phyloP scores from a whole-genome alignment of 2,329 filamentous ascomycete genomes.

The Byssothecium circinans region DNA sequence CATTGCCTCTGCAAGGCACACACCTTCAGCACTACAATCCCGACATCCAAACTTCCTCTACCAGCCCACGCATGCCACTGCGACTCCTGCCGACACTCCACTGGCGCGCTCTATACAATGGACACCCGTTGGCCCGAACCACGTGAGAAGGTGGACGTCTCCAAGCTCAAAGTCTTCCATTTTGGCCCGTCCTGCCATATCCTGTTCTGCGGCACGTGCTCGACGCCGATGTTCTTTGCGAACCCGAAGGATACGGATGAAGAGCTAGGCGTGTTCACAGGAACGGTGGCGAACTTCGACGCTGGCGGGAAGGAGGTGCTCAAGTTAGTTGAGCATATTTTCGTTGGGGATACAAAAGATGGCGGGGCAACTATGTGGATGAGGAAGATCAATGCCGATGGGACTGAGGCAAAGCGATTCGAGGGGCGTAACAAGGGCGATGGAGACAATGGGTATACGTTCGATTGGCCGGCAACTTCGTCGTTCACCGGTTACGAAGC shows the following conservation, averaged over 20 bases:
- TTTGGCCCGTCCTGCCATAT: slow-evolving; percentile 41
- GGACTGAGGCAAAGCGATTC: slow-evolving; percentile 27
- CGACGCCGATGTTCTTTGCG: slow-evolving; percentile 49
- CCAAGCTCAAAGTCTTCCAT: slow-evolving; percentile 41
- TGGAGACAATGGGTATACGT: slow-evolving; percentile 25
- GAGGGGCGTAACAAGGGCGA: slow-evolving; percentile 13
- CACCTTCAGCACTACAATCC: slow-evolving; percentile 43
- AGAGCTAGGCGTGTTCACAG: slow-evolving; percentile 44
- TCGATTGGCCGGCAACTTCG: slow-evolving; percentile 32
- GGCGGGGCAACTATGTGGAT: slow-evolving; percentile 56
- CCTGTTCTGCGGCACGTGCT: slow-evolving; percentile 51
- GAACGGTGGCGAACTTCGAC: slow-evolving; percentile 39
- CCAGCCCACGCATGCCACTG: slow-evolving; percentile 52
- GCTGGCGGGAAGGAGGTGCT: slow-evolving; percentile 26
- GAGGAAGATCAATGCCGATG: slow-evolving; percentile 39
- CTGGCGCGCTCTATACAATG: slow-evolving; percentile 48
- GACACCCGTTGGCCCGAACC: slow-evolving; percentile 45
- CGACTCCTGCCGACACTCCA: slow-evolving; percentile 52
- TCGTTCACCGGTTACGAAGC: slow-evolving; percentile 10
- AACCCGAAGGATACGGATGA: slow-evolving; percentile 12
- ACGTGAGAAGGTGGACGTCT: slow-evolving; percentile 29
- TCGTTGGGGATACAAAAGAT: slow-evolving; percentile 55
- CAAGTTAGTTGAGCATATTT: slow-evolving; percentile 45
- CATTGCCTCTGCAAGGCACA: slow-evolving; percentile 53
- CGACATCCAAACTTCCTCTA: slow-evolving; percentile 46